Percentiles rank a stretch among this genome's conserved stretches.
Conservation (phyloP, 306 rosid species). For the Sindora glabra region DNA sequence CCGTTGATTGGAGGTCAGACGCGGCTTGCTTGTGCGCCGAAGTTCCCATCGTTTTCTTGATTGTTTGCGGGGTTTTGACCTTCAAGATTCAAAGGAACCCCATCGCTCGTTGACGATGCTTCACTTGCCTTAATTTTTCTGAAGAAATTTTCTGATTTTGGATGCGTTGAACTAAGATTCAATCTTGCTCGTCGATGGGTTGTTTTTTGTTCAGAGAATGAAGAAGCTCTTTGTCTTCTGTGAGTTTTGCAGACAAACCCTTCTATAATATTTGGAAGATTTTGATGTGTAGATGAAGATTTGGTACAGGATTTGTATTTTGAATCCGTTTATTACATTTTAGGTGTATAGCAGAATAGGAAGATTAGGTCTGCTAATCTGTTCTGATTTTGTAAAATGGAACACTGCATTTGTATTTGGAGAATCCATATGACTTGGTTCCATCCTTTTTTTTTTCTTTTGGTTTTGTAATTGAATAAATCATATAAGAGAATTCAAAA, state of each 20-base stretch:
- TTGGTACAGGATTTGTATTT: neutral
- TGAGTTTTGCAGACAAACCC: no score
- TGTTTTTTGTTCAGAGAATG: neutral
- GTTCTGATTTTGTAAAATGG: neutral
- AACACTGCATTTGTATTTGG: no score
- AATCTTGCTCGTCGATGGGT: neutral
- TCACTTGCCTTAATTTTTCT: neutral
- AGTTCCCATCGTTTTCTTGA: slow-evolving; percentile 21
- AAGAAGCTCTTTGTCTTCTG: neutral
- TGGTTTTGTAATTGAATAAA: no score
- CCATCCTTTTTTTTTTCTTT: no score
- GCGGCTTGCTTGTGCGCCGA: slow-evolving; percentile 18
- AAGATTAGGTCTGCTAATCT: neutral
- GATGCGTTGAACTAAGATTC: neutral
- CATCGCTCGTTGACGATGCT: slow-evolving; percentile 1
- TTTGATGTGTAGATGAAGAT: neutral
- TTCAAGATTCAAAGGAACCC: slow-evolving; percentile 16
- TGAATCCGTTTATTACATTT: neutral
- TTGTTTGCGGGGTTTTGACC: slow-evolving; percentile 13
- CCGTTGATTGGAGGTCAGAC: slow-evolving; percentile 4
- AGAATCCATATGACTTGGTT: no score
- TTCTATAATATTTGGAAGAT: neutral
- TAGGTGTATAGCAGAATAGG: no score
- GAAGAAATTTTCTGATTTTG: neutral
- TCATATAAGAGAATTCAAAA: no score